These are phyloP conservation scores for Ceratobasidium sp. DNA, from an alignment of 1,284 basidiomycete species.

Conservation along the genomic window DNA sequence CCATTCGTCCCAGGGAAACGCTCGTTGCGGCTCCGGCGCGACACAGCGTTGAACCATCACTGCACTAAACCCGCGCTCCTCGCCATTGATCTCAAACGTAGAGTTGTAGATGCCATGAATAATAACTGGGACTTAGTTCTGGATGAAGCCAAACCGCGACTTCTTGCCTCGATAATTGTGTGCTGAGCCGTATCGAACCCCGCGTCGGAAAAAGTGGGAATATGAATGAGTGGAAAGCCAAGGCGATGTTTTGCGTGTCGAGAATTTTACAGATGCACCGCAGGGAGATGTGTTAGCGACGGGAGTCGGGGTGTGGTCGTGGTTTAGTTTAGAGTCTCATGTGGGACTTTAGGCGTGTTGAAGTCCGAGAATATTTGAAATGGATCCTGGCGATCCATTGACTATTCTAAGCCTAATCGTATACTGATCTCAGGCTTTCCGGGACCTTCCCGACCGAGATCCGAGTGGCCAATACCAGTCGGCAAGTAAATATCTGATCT, in stretches of 20 bases:
- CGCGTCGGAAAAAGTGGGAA: not conserved
- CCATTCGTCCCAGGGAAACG: constrained; percentile 1
- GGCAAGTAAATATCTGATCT: not conserved
- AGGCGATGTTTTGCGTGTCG: not conserved
- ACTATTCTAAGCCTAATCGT: not conserved
- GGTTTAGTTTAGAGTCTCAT: not conserved
- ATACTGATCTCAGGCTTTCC: not conserved
- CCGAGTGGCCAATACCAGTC: not conserved
- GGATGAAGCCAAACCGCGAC: not conserved
- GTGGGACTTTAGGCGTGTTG: not conserved
- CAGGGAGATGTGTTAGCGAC: too few species aligned
- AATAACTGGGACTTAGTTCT: not conserved
- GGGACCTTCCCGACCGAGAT: not conserved
- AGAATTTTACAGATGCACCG: not conserved
- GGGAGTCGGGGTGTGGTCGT: not conserved
- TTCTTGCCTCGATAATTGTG: not conserved
- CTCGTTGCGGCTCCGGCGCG: not conserved
- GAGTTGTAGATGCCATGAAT: not conserved
- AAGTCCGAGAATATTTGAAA: not conserved
- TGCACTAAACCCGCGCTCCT: not conserved
- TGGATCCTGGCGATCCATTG: not conserved
- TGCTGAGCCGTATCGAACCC: not conserved
- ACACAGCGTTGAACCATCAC: constrained; percentile 6
- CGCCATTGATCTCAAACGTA: not conserved
- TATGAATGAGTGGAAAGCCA: not conserved